Conservation (phyloP, 352 stramenopile genomes). For the Phytopythium delawarense region DNA sequence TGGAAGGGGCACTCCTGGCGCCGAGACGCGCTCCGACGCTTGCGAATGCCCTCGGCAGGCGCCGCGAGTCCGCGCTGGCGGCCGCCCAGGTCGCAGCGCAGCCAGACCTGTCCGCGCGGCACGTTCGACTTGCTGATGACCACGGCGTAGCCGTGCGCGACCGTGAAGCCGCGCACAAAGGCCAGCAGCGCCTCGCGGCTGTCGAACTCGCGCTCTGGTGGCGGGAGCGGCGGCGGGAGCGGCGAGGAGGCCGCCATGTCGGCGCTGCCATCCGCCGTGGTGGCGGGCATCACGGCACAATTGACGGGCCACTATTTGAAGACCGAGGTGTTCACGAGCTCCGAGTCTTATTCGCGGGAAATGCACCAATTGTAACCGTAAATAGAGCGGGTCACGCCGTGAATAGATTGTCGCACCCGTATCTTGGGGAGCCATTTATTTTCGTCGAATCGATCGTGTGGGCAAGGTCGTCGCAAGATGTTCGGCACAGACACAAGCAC, state of each 20-base stretch:
- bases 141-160: conserved; percentile 35
- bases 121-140: conserved; percentile 49
- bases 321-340: no score
- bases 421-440: no score
- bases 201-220: conserved; percentile 21
- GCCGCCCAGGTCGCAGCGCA: conserved; percentile 41
- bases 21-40: conserved; percentile 28
- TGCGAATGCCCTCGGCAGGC: conserved; percentile 8
- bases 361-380: no score
- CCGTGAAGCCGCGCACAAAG: conserved; percentile 31
- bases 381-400: no score
- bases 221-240: not conserved
- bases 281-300: no score
- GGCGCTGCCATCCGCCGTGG: not conserved
- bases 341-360: no score
- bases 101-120: conserved; percentile 38
- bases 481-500: no score
- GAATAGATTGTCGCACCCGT: no score
- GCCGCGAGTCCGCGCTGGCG: conserved; percentile 7
- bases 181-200: conserved; percentile 32
- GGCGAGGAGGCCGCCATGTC: not conserved
- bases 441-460: no score
- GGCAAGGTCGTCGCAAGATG: no score
- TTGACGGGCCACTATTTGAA: no score
- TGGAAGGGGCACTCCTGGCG: conserved; percentile 39